Conservation (phyloP, 176 grass and related monocot species). For the Carex parvula region DNA sequence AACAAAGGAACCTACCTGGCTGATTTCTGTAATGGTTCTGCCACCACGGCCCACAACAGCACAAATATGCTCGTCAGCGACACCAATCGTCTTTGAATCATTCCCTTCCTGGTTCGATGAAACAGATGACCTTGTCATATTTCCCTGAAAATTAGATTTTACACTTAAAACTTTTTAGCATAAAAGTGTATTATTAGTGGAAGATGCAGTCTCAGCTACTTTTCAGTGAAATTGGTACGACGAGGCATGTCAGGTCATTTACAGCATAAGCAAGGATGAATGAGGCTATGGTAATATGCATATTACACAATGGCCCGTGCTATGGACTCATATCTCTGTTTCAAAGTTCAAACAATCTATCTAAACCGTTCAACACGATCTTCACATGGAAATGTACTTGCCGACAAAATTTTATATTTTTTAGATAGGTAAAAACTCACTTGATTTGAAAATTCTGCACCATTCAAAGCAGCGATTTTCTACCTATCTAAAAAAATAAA, state of each 20-base stretch:
- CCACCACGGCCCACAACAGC: constrained; percentile 76
- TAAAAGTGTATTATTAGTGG: background rate
- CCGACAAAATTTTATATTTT: too few relatives aligned
- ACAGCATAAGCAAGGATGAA: background rate
- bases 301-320: too few relatives aligned
- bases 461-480: too few relatives aligned
- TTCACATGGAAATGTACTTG: too few relatives aligned
- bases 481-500: too few relatives aligned
- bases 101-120: constrained; percentile 39
- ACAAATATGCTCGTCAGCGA: constrained; percentile 90
- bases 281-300: too few relatives aligned
- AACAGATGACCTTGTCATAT: constrained; percentile 36
- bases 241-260: background rate
- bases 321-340: too few relatives aligned
- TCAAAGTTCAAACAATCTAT: too few relatives aligned
- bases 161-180: background rate
- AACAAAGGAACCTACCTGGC: constrained; percentile 43
- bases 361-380: too few relatives aligned
- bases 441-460: too few relatives aligned
- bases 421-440: too few relatives aligned
- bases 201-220: background rate
- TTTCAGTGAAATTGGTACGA: background rate
- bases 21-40: constrained; percentile 86
- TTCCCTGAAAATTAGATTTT: constrained; percentile 37
- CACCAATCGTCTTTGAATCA: constrained; percentile 59